phyloP scores from a whole-genome alignment of 2,329 filamentous ascomycete species.

The Monilinia fructicola region DNA sequence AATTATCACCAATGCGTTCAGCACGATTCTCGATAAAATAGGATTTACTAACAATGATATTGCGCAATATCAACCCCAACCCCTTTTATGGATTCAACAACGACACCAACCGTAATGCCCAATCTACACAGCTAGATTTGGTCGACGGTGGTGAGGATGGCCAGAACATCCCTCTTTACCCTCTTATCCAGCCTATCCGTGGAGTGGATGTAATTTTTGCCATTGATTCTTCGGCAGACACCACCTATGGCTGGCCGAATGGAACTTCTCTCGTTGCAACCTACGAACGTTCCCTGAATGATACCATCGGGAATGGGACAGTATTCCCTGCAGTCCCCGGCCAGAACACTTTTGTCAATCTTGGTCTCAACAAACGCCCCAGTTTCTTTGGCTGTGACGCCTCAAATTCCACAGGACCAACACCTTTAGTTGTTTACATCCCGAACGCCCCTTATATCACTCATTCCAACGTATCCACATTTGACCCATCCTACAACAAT shows the following conservation, averaged over 20 bases:
- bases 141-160: slow-evolving; percentile 77
- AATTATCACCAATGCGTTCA: slow-evolving; percentile 51
- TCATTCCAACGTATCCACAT: slow-evolving; percentile 78
- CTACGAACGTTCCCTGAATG: slow-evolving; percentile 63
- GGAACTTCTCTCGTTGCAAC: slow-evolving; percentile 73
- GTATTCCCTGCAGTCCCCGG: slow-evolving; percentile 72
- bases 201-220: slow-evolving; percentile 79
- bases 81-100: slow-evolving; percentile 70
- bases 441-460: slow-evolving; percentile 80
- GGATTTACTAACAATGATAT: slow-evolving; percentile 67
- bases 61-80: slow-evolving; percentile 71
- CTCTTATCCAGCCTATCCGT: slow-evolving; percentile 71
- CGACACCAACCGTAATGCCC: slow-evolving; percentile 56
- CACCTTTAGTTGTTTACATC: slow-evolving; percentile 81
- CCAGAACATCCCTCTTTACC: slow-evolving; percentile 78
- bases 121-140: slow-evolving; percentile 58
- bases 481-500: slow-evolving; percentile 62
- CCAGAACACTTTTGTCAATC: slow-evolving; percentile 74
- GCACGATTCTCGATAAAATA: slow-evolving; percentile 54
- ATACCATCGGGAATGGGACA: slow-evolving; percentile 62
- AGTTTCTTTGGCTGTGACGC: slow-evolving; percentile 79
- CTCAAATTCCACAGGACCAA: slow-evolving; percentile 56
- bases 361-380: slow-evolving; percentile 70
- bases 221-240: slow-evolving; percentile 76
- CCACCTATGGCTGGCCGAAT: slow-evolving; percentile 68